A percentile compares a stretch with the other conserved stretches of the same genome.
phyloP scores from a whole-genome alignment of 2,329 filamentous ascomycete genomes.

The Stagonosporopsis tanaceti region DNA sequence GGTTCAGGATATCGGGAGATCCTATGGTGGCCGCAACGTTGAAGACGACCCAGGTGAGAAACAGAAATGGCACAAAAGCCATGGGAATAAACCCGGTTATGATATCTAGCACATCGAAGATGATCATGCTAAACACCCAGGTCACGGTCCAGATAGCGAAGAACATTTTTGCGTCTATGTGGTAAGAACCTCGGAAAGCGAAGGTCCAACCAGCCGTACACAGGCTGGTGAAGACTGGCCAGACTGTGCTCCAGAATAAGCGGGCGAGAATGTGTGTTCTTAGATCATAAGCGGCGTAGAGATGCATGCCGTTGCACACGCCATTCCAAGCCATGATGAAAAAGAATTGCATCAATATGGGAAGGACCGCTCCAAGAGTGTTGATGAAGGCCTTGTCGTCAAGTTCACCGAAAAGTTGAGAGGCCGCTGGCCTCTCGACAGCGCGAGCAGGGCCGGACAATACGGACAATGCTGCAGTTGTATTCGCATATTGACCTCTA shows the following conservation, averaged over 20 bases:
- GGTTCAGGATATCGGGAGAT: slow-evolving; percentile 3
- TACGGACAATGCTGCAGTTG: slow-evolving; percentile 12
- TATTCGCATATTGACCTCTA: slow-evolving; percentile 10
- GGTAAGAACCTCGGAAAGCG: slow-evolving; percentile 16
- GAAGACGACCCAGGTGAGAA: slow-evolving; percentile 17
- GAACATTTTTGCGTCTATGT: slow-evolving; percentile 23
- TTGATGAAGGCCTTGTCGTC: slow-evolving; percentile 39
- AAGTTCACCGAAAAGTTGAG: slow-evolving; percentile 6
- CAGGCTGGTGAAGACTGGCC: slow-evolving; percentile 20
- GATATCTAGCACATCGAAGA: slow-evolving; percentile 22
- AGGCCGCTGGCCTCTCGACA: slow-evolving; percentile 7
- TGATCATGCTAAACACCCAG: slow-evolving; percentile 19
- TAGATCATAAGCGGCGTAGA: slow-evolving; percentile 22
- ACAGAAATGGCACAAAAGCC: slow-evolving; percentile 14
- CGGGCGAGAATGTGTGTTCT: slow-evolving; percentile 21
- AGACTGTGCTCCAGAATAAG: slow-evolving; percentile 20
- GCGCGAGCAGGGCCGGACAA: slow-evolving; percentile 15
- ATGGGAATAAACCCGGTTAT: slow-evolving; percentile 15
- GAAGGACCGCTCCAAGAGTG: slow-evolving; percentile 53
- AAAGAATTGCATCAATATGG: slow-evolving; percentile 59
- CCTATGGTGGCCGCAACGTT: slow-evolving; percentile 15
- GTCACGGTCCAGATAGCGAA: slow-evolving; percentile 24
- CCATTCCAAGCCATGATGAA: slow-evolving; percentile 56
- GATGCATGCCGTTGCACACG: slow-evolving; percentile 35
- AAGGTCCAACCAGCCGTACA: slow-evolving; percentile 23